phyloP scores from a whole-genome alignment of 2,329 filamentous ascomycete genomes.

The Colletotrichum incanum region DNA sequence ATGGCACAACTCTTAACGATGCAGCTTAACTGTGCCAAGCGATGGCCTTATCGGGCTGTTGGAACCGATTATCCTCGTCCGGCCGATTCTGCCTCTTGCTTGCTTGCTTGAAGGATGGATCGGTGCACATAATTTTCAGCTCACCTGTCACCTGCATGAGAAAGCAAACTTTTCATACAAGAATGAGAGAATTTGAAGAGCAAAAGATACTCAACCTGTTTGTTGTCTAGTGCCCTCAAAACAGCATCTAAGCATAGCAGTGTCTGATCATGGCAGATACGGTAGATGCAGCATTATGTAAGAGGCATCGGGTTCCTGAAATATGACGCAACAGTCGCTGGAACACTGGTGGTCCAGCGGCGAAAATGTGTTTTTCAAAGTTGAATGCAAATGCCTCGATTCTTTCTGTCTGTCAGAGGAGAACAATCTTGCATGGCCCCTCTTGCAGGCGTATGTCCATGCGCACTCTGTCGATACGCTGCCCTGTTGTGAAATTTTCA shows the following conservation, averaged over 20 bases:
- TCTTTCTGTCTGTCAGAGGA: background rate
- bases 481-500: background rate
- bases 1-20: background rate
- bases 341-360: background rate
- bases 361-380: background rate
- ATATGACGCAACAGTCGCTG: slow-evolving; percentile 31
- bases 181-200: background rate
- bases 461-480: background rate
- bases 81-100: background rate
- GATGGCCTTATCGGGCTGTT: slow-evolving; percentile 15
- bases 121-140: background rate
- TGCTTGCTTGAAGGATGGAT: background rate
- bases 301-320: slow-evolving; percentile 3
- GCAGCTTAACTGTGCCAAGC: slow-evolving; percentile 23
- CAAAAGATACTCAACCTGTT: background rate
- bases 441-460: background rate
- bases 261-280: slow-evolving; percentile 7
- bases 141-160: slow-evolving; percentile 1
- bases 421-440: background rate
- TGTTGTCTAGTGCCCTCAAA: background rate
- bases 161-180: background rate
- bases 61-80: background rate
- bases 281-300: slow-evolving; percentile 18
- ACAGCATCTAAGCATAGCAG: background rate
- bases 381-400: too few relatives aligned